phyloP scores from a whole-genome alignment of 1,139 yeast genomes.

The Suhomyces choctaworum region DNA sequence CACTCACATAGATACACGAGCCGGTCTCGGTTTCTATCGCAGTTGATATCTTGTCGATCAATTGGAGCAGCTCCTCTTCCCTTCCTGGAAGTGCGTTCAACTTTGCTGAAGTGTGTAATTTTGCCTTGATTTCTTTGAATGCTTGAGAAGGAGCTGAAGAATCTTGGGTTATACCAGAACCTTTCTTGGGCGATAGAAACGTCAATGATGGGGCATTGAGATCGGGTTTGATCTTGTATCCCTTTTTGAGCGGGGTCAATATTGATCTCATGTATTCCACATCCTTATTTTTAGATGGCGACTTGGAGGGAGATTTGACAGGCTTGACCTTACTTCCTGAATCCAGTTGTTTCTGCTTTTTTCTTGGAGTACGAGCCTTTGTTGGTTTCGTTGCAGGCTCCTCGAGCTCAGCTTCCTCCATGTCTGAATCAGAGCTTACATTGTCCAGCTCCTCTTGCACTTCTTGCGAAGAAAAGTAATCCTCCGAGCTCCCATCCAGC shows the following conservation, averaged over 20 bases:
- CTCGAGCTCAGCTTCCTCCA: conserved; percentile 13
- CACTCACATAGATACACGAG: conserved; percentile 85
- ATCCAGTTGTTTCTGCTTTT: conserved; percentile 4
- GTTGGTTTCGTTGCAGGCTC: conserved; percentile 15
- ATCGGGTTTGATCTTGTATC: conserved; percentile 30
- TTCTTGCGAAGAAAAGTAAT: conserved; percentile 10
- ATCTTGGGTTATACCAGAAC: not conserved
- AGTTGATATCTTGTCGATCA: conserved; percentile 70
- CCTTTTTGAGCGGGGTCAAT: conserved; percentile 31
- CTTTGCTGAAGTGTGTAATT: conserved; percentile 55
- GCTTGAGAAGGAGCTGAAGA: conserved; percentile 32
- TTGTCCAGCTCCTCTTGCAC: conserved; percentile 10
- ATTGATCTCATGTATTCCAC: conserved; percentile 24
- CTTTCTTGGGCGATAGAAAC: conserved; percentile 26
- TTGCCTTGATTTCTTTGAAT: conserved; percentile 56
- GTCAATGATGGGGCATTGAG: conserved; percentile 26
- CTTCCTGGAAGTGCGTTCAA: conserved; percentile 71
- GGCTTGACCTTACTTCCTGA: no score
- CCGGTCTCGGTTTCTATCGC: conserved; percentile 77
- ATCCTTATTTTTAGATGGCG: conserved; percentile 12
- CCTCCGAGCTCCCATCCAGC: conserved; percentile 2
- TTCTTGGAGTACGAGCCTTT: conserved; percentile 11
- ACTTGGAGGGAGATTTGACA: conserved; percentile 10
- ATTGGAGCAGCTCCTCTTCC: conserved; percentile 77
- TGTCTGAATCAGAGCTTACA: conserved; percentile 11